Base-by-base conservation (phyloP, 768 basidiomycete genomes). In the Lactarius vividus region DNA sequence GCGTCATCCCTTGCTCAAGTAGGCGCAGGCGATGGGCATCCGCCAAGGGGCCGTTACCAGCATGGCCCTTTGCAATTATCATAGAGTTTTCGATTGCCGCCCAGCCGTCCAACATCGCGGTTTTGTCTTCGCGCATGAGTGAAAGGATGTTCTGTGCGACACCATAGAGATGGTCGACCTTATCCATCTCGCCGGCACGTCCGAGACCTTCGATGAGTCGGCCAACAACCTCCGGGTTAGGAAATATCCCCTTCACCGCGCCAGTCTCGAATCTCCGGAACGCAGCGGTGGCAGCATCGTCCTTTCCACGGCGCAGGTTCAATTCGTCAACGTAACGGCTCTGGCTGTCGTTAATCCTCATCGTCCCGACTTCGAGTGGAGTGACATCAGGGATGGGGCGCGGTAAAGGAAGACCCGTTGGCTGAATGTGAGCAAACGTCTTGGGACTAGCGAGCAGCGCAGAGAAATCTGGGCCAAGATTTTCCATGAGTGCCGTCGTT, bases 31-130 rank as follows among this genome's bases (percentile, higher is more conserved):
- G 86, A 75, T 98, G 92, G 5, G 88, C 79, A 73, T 92, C 92
- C 4, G 94, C 96, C 16, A 84, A 81, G 57, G 92, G 87, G 63
- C 92, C 77, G 63, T 92, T 84, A 0, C 94, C 94, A 0, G 86
- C 82, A 69, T 96, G 91, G 1, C 93, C 94, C 16, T 87, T 81
- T 0, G 89, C 93, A 63, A 92, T 85, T 68, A 98, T 82, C 94
- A 98, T 98, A 64, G 84, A 81, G 75, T 96, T 89, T 75, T 98
- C 96, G 52, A 98, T 78, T 31, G 76, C 71, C 73, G 87, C 84
- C 95, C 96, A 98, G 1, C 81, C 80, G 26, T 75, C 71, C 16
- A 81, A 75, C 71, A 88, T 89, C 71, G 77, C 75, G 0, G 79
- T 74, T 70, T 83, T 80, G 71, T 78, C 73, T 39, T 74, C 60